phyloP scores from a whole-genome alignment of 2,329 filamentous ascomycete species.

The Sporothrix curviconia region DNA sequence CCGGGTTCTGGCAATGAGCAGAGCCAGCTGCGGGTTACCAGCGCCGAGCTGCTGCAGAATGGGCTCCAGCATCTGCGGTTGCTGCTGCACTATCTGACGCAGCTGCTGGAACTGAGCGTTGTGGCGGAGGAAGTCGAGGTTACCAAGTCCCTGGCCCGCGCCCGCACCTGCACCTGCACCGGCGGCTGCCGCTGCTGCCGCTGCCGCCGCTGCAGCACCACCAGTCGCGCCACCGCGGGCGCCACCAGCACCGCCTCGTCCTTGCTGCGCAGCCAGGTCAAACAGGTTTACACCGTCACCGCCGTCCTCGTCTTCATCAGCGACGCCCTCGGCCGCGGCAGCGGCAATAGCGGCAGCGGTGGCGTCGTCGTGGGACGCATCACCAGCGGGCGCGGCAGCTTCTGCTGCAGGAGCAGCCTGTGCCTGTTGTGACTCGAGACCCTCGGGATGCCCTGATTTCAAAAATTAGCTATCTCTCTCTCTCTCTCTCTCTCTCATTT shows the following conservation, averaged over 20 bases:
- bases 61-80: constrained; percentile 96
- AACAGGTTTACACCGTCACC: constrained; percentile 80
- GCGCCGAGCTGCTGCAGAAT: constrained; percentile 93
- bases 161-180: constrained; percentile 43
- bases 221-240: constrained; percentile 37
- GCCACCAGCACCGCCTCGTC: constrained; percentile 37
- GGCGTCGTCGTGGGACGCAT: constrained; percentile 37
- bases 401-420: constrained; percentile 8
- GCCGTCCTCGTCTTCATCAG: constrained; percentile 45
- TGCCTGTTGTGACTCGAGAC: constrained; percentile 50
- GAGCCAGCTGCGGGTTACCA: constrained; percentile 89
- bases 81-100: constrained; percentile 92
- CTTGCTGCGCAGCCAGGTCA: constrained; percentile 78
- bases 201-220: constrained; percentile 35
- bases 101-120: constrained; percentile 98
- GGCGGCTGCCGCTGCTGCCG: constrained; percentile 37
- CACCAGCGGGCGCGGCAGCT: constrained; percentile 30
- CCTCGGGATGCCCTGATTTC: constrained; percentile 79
- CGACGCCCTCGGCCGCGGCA: constrained; percentile 33
- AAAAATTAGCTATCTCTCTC: no score
- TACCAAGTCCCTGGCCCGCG: constrained; percentile 53
- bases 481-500: no score
- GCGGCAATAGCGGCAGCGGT: constrained; percentile 37
- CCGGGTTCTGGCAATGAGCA: constrained; percentile 88
- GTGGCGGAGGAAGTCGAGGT: constrained; percentile 87